These are phyloP conservation scores for Amoebophrya sp. DNA, from an alignment of 169 alveolate genomes.

Conservation along the genomic window DNA sequence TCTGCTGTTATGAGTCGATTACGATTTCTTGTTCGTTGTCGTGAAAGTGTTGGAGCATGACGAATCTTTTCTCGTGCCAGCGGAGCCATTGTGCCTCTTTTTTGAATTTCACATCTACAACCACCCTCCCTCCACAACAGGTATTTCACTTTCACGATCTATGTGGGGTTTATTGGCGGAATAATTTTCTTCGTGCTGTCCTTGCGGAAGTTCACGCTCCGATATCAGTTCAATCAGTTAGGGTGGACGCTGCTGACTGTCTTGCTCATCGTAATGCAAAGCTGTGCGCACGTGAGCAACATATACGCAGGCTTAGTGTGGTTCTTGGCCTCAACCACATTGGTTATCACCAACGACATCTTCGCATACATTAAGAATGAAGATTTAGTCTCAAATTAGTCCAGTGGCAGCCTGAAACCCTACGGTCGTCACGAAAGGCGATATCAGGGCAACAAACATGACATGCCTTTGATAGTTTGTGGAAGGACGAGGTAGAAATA, in stretches of 20 bases:
- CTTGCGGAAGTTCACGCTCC: conserved; percentile 73
- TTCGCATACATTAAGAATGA: conserved; percentile 92
- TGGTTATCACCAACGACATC: conserved; percentile 88
- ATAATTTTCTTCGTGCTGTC: conserved; percentile 80
- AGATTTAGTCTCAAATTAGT: no score
- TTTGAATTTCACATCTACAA: conserved; percentile 37
- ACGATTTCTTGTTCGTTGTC: no score
- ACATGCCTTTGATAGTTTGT: no score
- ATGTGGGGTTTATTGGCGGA: conserved; percentile 72
- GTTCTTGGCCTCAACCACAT: conserved; percentile 88
- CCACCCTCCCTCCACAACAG: conserved; percentile 54
- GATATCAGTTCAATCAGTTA: conserved; percentile 86
- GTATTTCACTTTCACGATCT: conserved; percentile 79
- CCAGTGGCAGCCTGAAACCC: no score
- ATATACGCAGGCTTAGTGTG: conserved; percentile 89
- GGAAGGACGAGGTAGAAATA: no score
- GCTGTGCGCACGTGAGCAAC: conserved; percentile 73
- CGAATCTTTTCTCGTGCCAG: no score
- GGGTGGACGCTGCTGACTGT: conserved; percentile 70
- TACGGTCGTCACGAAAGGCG: no score
- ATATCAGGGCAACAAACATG: no score
- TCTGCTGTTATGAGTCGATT: no score
- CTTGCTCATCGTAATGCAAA: conserved; percentile 62
- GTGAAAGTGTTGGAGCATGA: no score
- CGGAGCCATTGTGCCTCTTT: conserved; percentile 31